These are phyloP conservation scores for Daldinia vernicosa DNA, from an alignment of 495 filamentous ascomycete genomes.

Conservation along the genomic window DNA sequence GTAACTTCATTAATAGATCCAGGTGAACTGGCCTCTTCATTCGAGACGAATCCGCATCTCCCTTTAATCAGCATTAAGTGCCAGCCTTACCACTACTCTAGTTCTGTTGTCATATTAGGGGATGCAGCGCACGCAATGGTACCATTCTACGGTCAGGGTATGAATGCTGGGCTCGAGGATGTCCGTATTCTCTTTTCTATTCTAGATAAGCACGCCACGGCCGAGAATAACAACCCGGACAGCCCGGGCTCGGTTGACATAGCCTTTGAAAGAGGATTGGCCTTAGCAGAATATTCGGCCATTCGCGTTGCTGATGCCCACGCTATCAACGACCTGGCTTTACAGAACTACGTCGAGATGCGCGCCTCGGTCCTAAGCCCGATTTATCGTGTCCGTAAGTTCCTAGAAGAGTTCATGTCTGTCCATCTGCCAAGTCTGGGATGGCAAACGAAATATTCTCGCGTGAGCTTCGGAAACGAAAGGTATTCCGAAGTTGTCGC, in stretches of 20 bases:
- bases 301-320: constrained; percentile 79
- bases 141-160: constrained; percentile 90
- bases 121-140: constrained; percentile 98
- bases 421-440: constrained; percentile 78
- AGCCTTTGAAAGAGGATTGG: constrained; percentile 59
- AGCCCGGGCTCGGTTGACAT: constrained; percentile 20
- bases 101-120: constrained; percentile 84
- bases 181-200: constrained; percentile 80
- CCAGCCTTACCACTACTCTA: constrained; percentile 80
- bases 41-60: constrained; percentile 81
- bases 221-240: constrained; percentile 44
- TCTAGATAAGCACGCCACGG: constrained; percentile 68
- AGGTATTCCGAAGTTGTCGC: constrained; percentile 83
- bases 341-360: constrained; percentile 95
- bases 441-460: constrained; percentile 91
- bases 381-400: constrained; percentile 80
- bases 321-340: constrained; percentile 91
- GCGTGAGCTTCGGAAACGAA: constrained; percentile 92
- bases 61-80: constrained; percentile 94
- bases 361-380: constrained; percentile 78
- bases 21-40: constrained; percentile 72
- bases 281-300: constrained; percentile 76
- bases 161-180: constrained; percentile 88
- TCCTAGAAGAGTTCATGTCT: constrained; percentile 82
- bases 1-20: constrained; percentile 83